A percentile compares a stretch with the other conserved stretches of the same genome.
phyloP scores from a whole-genome alignment of 2,329 filamentous ascomycete genomes.

The Fusarium metavorans region DNA sequence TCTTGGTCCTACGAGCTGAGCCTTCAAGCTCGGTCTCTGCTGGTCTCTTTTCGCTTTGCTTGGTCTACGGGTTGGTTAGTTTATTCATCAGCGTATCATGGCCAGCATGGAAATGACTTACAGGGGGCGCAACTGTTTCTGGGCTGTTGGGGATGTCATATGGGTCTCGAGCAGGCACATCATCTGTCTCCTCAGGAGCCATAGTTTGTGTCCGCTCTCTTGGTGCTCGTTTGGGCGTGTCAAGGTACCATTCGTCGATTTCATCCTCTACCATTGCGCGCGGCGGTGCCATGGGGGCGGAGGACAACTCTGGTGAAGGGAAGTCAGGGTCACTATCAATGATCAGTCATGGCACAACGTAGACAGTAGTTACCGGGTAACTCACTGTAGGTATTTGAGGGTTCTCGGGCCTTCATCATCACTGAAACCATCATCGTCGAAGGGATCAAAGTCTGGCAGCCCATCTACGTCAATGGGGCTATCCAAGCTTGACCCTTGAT shows the following conservation, averaged over 20 bases:
- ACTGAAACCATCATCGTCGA: not conserved
- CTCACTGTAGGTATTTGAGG: not conserved
- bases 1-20: slow-evolving; percentile 1
- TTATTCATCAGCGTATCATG: too few species aligned
- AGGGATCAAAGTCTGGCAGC: not conserved
- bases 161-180: not conserved
- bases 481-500: not conserved
- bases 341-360: not conserved
- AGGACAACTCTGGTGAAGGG: not conserved
- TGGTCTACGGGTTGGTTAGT: not conserved
- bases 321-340: not conserved
- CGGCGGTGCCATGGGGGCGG: not conserved
- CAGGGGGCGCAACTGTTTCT: not conserved
- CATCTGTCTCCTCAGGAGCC: not conserved
- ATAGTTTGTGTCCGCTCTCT: not conserved
- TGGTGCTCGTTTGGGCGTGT: not conserved
- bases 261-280: not conserved
- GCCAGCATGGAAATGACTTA: not conserved
- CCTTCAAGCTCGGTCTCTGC: slow-evolving; percentile 9
- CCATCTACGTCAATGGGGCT: not conserved
- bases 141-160: not conserved
- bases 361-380: accelerated
- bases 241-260: not conserved
- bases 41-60: not conserved
- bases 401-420: not conserved